phyloP scores from a whole-genome alignment of 768 basidiomycete genomes.

The Strobilomyces dryophilus region DNA sequence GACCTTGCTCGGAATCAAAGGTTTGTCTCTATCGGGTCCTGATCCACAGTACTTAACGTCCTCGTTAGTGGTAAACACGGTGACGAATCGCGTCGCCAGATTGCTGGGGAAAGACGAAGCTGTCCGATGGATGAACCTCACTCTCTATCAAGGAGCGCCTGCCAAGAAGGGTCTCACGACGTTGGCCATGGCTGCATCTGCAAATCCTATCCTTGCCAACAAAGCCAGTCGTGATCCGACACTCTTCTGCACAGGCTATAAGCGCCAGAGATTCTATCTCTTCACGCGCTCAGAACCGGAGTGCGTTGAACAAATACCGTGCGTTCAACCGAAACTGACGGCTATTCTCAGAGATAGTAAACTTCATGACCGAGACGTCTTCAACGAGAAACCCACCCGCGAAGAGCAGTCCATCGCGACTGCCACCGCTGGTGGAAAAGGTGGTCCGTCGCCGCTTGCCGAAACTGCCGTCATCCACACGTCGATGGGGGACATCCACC shows the following conservation, averaged over 20 bases:
- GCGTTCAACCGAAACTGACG: background rate
- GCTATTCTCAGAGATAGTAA: constrained; percentile 64
- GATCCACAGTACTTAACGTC: background rate
- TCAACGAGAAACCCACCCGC: constrained; percentile 95
- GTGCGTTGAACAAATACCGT: constrained; percentile 42
- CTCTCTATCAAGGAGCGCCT: constrained; percentile 91
- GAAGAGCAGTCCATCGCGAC: constrained; percentile 90
- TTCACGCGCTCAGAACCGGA: constrained; percentile 91
- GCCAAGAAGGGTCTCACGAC: constrained; percentile 83
- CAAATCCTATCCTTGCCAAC: constrained; percentile 90
- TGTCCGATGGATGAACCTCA: constrained; percentile 83
- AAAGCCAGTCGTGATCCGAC: constrained; percentile 85
- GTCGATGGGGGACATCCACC: constrained; percentile 88
- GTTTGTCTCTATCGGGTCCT: constrained; percentile 38
- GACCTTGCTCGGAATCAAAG: constrained; percentile 91
- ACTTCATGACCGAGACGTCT: constrained; percentile 88
- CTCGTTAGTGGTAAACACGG: constrained; percentile 79
- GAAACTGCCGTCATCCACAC: constrained; percentile 90
- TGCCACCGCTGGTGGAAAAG: constrained; percentile 43
- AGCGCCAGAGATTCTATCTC: constrained; percentile 89
- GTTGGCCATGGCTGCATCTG: constrained; percentile 90
- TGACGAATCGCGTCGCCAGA: constrained; percentile 88
- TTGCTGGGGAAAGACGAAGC: constrained; percentile 93
- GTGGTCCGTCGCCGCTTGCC: constrained; percentile 68
- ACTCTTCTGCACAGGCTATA: constrained; percentile 90